Conservation (phyloP, 257 asterid genomes). For the Solanum rostratum region DNA sequence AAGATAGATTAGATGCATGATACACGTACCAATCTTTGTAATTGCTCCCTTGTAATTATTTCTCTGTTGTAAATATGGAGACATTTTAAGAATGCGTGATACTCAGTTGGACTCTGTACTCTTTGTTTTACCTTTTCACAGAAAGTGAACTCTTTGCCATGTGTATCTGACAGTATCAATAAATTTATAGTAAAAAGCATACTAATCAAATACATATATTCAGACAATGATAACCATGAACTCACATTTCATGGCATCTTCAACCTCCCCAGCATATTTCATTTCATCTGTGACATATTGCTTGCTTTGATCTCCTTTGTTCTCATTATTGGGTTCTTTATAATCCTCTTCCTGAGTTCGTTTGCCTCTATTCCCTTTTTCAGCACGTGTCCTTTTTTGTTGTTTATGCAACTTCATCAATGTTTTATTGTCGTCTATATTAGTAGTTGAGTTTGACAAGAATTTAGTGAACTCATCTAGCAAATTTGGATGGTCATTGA, state of each 20-base stretch:
- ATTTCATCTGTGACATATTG: constrained; percentile 53
- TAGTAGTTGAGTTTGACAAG: constrained; percentile 3
- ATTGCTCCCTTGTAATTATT: constrained; percentile 75
- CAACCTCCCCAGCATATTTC: constrained; percentile 51
- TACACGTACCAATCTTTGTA: constrained; percentile 71
- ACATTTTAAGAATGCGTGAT: constrained; percentile 91
- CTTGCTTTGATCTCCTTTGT: constrained; percentile 49
- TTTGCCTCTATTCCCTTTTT: not conserved
- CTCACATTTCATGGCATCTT: constrained; percentile 79
- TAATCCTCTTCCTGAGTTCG: constrained; percentile 23
- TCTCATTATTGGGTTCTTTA: constrained; percentile 46
- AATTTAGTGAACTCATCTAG: constrained; percentile 85
- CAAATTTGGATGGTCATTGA: constrained; percentile 79
- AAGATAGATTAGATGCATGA: not conserved
- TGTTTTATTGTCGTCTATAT: not conserved
- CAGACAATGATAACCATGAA: not conserved
- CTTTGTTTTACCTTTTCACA: constrained; percentile 93
- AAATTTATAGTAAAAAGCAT: not conserved
- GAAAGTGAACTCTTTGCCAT: constrained; percentile 61
- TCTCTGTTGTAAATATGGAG: constrained; percentile 88
- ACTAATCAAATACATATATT: not conserved
- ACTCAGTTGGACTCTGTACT: constrained; percentile 66
- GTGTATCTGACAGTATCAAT: constrained; percentile 43
- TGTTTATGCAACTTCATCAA: not conserved
- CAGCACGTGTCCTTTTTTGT: not conserved